Conservation (phyloP, 2,329 filamentous ascomycete genomes). For the Epichloe scottii region DNA sequence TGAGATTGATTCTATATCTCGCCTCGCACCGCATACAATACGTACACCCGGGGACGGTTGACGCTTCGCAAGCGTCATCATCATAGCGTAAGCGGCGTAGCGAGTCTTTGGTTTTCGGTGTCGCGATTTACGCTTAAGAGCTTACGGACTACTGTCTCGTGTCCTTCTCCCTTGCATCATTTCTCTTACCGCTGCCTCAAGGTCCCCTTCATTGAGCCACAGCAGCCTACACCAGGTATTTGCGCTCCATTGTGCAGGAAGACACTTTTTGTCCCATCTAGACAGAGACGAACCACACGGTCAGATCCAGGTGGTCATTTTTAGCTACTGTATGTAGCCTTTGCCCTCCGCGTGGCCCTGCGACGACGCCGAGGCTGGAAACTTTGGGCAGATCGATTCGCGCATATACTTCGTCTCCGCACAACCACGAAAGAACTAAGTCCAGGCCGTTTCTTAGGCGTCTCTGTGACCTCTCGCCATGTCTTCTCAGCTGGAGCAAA, state of each 20-base stretch:
- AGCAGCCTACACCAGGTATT: background rate
- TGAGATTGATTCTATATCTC: background rate
- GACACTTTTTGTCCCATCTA: no score
- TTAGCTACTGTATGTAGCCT: no score
- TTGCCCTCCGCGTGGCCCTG: no score
- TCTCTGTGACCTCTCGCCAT: background rate
- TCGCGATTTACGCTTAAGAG: background rate
- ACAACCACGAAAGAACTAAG: no score
- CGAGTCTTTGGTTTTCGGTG: background rate
- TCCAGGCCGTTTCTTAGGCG: no score
- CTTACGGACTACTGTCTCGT: background rate
- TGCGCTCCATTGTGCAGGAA: no score
- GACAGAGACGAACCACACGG: no score
- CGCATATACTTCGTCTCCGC: no score
- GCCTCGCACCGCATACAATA: background rate
- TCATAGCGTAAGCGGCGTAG: background rate
- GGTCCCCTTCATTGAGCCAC: background rate
- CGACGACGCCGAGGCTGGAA: no score
- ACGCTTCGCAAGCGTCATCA: background rate
- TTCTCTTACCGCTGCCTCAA: background rate
- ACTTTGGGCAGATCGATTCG: no score
- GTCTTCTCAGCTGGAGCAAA: constrained; percentile 5
- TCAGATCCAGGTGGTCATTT: no score
- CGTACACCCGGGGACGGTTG: background rate
- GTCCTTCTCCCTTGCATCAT: background rate